These are phyloP conservation scores for Fusarium anguioides DNA, from an alignment of 2,329 filamentous ascomycete genomes.

Conservation along the genomic window DNA sequence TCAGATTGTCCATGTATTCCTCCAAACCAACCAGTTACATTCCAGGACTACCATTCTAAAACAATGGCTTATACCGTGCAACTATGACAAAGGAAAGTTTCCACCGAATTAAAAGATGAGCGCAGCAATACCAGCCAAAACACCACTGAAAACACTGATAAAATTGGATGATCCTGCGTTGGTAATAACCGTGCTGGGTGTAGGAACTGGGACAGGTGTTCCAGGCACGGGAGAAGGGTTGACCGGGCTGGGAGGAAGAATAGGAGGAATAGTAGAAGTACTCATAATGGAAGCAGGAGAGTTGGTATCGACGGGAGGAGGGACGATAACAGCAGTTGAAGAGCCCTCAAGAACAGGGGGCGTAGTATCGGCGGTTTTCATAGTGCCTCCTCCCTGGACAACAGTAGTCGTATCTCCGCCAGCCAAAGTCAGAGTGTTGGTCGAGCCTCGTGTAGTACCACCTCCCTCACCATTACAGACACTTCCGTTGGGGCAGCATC, in stretches of 20 bases:
- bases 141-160: constrained; percentile 32
- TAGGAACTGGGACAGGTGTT: constrained; percentile 11
- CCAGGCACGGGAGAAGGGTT: constrained; percentile 13
- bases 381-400: not conserved
- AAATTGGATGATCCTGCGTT: constrained; percentile 33
- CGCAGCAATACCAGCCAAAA: constrained; percentile 39
- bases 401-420: constrained; percentile 26
- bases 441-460: constrained; percentile 28
- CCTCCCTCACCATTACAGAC: constrained; percentile 45
- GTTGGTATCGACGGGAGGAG: constrained; percentile 7
- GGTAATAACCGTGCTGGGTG: constrained; percentile 21
- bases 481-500: constrained; percentile 47
- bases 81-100: constrained; percentile 2
- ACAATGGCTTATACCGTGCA: not conserved
- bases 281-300: too few species aligned
- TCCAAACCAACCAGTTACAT: not conserved
- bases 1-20: not conserved
- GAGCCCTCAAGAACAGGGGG: constrained; percentile 21
- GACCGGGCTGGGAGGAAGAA: not conserved
- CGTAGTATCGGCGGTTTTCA: not conserved
- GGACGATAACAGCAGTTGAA: constrained; percentile 8
- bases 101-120: constrained; percentile 26
- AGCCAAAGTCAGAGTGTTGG: constrained; percentile 22
- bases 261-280: not conserved
- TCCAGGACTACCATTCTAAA: constrained; percentile 1